Conservation (phyloP, 208 protist species). For the Strigomonas culicis region DNA sequence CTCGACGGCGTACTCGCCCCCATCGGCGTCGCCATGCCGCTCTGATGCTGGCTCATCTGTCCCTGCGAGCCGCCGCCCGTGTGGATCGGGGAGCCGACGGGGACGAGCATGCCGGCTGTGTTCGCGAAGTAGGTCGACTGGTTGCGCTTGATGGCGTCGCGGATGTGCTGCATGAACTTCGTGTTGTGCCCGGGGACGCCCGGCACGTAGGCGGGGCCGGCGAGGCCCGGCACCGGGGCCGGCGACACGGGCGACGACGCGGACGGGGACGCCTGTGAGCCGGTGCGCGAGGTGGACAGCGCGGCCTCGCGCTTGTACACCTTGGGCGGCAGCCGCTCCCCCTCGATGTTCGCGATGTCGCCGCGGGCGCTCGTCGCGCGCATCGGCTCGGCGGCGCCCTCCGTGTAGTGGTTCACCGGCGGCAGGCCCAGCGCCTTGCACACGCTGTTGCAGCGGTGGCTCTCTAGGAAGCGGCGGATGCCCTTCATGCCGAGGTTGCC, state of each 20-base stretch:
- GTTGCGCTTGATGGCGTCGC: conserved; percentile 14
- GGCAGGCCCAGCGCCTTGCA: conserved; percentile 61
- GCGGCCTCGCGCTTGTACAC: conserved; percentile 11
- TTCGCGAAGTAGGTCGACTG: conserved; percentile 20
- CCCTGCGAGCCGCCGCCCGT: not conserved
- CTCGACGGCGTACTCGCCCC: too few species aligned
- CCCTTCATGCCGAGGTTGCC: conserved; percentile 81
- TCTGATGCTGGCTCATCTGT: not conserved
- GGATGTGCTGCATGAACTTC: conserved; percentile 29
- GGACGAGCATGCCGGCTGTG: conserved; percentile 1
- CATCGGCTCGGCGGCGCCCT: not conserved
- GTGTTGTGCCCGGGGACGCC: not conserved
- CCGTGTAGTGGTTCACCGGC: conserved; percentile 7
- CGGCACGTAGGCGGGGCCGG: not conserved
- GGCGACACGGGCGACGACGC: not conserved
- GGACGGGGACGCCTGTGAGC: not conserved
- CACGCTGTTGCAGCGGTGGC: conserved; percentile 83
- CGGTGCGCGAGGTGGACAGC: not conserved
- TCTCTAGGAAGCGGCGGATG: conserved; percentile 65
- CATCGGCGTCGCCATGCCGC: too few species aligned
- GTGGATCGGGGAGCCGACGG: not conserved
- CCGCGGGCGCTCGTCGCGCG: not conserved
- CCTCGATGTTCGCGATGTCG: conserved; percentile 3
- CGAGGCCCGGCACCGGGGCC: not conserved
- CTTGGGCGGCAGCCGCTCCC: conserved; percentile 44